These are phyloP conservation scores for Colletotrichum simmondsii DNA, from an alignment of 2,329 filamentous ascomycete species.

Conservation along the genomic window DNA sequence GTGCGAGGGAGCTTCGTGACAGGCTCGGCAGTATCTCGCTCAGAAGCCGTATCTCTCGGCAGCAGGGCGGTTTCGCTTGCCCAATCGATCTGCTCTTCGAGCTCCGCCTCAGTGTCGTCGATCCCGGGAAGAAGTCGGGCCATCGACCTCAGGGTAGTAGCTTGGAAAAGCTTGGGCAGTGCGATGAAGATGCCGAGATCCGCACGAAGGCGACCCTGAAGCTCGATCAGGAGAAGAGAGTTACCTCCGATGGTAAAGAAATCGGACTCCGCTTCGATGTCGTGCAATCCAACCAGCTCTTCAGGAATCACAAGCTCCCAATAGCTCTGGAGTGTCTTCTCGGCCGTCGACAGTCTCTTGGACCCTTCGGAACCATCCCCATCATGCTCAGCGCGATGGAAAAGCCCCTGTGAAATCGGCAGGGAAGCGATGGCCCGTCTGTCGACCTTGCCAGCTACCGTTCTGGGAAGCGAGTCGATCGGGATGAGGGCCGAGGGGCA, in stretches of 20 bases:
- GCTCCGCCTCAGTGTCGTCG: conserved; percentile 8
- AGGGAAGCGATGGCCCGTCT: conserved; percentile 37
- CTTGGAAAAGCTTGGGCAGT: conserved; percentile 46
- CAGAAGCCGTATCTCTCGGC: neutral
- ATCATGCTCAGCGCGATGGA: neutral
- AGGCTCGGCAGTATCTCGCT: neutral
- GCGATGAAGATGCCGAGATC: conserved; percentile 40
- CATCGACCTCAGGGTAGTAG: conserved; percentile 49
- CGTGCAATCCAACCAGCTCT: neutral
- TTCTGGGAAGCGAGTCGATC: conserved; percentile 29
- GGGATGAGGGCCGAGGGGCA: conserved; percentile 41
- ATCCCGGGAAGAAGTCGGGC: conserved; percentile 38
- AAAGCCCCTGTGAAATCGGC: conserved; percentile 34
- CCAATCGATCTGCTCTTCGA: conserved; percentile 27
- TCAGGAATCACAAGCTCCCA: neutral
- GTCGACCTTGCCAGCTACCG: conserved; percentile 1
- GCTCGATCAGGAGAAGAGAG: conserved; percentile 46
- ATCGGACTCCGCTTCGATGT: conserved; percentile 38
- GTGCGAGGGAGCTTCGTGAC: neutral
- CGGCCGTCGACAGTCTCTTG: neutral
- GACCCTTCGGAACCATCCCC: neutral
- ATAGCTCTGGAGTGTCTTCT: neutral
- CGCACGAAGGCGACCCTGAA: conserved; percentile 45
- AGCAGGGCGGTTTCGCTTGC: conserved; percentile 47
- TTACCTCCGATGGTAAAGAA: conserved; percentile 51